phyloP scores from a whole-genome alignment of 2,329 filamentous ascomycete genomes.

The Cordyceps farinosa region DNA sequence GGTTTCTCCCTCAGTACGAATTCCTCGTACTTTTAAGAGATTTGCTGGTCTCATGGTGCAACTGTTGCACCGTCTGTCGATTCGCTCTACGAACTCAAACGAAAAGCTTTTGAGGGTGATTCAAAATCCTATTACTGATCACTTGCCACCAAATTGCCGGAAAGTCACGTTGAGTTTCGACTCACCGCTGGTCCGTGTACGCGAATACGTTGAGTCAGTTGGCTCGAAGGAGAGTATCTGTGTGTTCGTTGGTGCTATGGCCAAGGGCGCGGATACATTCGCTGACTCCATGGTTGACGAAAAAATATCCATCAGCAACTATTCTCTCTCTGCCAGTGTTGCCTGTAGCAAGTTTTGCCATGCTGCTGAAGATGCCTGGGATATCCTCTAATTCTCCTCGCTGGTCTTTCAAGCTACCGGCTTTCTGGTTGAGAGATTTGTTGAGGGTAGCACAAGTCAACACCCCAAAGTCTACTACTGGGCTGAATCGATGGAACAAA shows the following conservation, averaged over 20 bases:
- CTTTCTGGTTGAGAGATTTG: neutral
- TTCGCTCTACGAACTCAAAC: conserved; percentile 92
- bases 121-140: conserved; percentile 95
- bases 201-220: conserved; percentile 82
- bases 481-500: neutral
- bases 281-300: conserved; percentile 93
- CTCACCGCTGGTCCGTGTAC: conserved; percentile 77
- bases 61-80: conserved; percentile 89
- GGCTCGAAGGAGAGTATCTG: conserved; percentile 87
- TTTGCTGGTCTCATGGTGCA: conserved; percentile 99
- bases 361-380: conserved; percentile 94
- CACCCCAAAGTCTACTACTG: neutral
- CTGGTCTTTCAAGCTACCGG: neutral
- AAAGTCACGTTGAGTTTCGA: conserved; percentile 98
- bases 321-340: conserved; percentile 93
- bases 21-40: conserved; percentile 96
- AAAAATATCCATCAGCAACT: conserved; percentile 97
- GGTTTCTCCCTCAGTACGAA: conserved; percentile 95
- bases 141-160: conserved; percentile 92
- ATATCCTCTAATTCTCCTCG: conserved; percentile 63
- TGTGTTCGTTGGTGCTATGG: conserved; percentile 98
- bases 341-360: conserved; percentile 99
- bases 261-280: conserved; percentile 93
- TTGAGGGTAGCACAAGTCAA: neutral
- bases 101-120: conserved; percentile 98